Base-by-base conservation (phyloP, 2,329 filamentous ascomycete species). In the Aspergillus sclerotialis region DNA sequence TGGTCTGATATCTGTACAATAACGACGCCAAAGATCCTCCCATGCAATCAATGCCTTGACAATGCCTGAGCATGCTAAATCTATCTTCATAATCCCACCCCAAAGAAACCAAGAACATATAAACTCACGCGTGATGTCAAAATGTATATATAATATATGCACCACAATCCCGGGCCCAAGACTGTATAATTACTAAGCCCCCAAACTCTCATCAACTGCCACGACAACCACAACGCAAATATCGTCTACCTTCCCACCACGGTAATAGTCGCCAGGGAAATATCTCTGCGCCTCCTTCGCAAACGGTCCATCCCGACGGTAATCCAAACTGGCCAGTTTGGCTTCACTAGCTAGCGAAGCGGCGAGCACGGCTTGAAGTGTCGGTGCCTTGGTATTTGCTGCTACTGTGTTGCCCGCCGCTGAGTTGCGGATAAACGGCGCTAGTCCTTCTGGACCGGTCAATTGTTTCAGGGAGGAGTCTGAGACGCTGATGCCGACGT, bases 241-340 rank as follows among this genome's bases (percentile, higher is more conserved):
- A 60, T 98, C 92, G 57, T 98, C 92, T 13, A 93, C 77, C 63
- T 98, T 98, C 33, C 92, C 92, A 38, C 92, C 92, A 38, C 79
- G 79, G 78, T 86, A 98, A 38, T 80, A 77, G 60, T 96, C 90
- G 24, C 81, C 71, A 0, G 92, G 90, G 49, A 85, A 94, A 54
- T 84, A 80, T 53, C 81, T 84, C 57, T 92, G 86, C 13, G 95
- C 87, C 60, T 95, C 88, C 62, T 86, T 94, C 26, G 92, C 88
- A 61, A 98, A 98, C 0, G 92, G 92, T 0, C 90, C 88, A 58
- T 96, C 85, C 33, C 85, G 68, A 52, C 83, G 86, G 31, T 73
- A 76, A 61, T 94, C 88, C 38, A 85, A 62, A 55, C 89, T 93
- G 5, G 89, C 88, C 6, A 76, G 69, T 63, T 95, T 95, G 5